Percentiles rank a stretch among this genome's conserved stretches.
phyloP scores from a whole-genome alignment of 805 yeast species.

The Blastobotrys terrestris region DNA sequence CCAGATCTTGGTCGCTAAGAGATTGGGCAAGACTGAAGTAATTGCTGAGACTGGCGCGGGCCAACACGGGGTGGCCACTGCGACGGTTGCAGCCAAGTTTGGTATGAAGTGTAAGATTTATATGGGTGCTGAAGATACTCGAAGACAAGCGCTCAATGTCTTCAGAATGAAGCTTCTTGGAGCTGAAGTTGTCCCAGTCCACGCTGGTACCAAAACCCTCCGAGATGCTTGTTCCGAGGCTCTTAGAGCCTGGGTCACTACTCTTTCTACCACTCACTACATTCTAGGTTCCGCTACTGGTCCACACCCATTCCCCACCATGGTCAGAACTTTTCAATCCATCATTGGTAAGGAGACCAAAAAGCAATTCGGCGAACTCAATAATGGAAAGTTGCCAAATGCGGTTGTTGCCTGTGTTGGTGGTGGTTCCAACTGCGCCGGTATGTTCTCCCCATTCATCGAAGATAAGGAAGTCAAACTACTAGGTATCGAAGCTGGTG shows the following conservation, averaged over 20 bases:
- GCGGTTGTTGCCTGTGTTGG: conserved; percentile 98
- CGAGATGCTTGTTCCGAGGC: conserved; percentile 99
- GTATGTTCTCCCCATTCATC: conserved; percentile 93
- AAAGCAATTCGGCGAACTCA: conserved; percentile 75
- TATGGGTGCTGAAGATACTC: conserved; percentile 99
- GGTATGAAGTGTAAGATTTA: conserved; percentile 90
- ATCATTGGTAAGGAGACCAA: conserved; percentile 94
- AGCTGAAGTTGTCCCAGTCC: conserved; percentile 89
- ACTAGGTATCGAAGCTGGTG: conserved; percentile 98
- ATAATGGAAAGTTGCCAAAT: conserved; percentile 81
- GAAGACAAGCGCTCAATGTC: conserved; percentile 96
- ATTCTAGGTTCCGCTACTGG: conserved; percentile 98
- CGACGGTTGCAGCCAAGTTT: conserved; percentile 49
- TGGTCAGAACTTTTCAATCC: conserved; percentile 97
- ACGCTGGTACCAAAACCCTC: conserved; percentile 90
- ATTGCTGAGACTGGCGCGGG: conserved; percentile 49
- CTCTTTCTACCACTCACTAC: conserved; percentile 81
- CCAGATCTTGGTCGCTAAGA: conserved; percentile 38
- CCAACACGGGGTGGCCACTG: conserved; percentile 48
- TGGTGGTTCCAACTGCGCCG: conserved; percentile 96
- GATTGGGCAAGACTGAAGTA: conserved; percentile 40
- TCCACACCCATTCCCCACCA: conserved; percentile 97
- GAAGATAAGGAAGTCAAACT: conserved; percentile 69
- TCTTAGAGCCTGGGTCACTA: conserved; percentile 89
- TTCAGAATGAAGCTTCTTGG: conserved; percentile 96